Evolutionary conservation across 768 basidiomycete genomes (phyloP).

Genomic region (Auriculariales sp.): DNA sequence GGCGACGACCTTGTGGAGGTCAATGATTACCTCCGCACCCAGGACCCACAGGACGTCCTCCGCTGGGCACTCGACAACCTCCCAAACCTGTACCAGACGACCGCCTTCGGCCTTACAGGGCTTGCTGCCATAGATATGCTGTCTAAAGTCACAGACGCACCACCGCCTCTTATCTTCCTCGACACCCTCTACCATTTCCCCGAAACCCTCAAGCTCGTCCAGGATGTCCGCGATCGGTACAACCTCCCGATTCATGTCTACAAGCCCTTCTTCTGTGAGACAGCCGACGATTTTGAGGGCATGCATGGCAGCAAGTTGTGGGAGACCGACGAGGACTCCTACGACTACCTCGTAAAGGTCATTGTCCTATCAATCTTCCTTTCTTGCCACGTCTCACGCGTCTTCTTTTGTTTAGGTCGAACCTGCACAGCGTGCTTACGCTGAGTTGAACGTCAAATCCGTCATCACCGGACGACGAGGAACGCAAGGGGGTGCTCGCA

Average conservation of each 20-base stretch:
- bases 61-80: constrained; percentile 71
- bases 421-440: constrained; percentile 80
- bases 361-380: constrained; percentile 8
- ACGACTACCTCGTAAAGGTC: constrained; percentile 89
- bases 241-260: constrained; percentile 59
- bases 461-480: constrained; percentile 93
- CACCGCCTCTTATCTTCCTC: constrained; percentile 84
- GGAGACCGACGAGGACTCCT: constrained; percentile 75
- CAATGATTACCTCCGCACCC: constrained; percentile 57
- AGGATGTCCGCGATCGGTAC: constrained; percentile 67
- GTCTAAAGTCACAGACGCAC: constrained; percentile 51
- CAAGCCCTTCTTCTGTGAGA: constrained; percentile 58
- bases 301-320: constrained; percentile 72
- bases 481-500: constrained; percentile 86
- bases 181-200: constrained; percentile 94
- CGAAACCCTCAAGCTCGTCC: constrained; percentile 82
- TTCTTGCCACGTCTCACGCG: not conserved
- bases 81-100: constrained; percentile 79
- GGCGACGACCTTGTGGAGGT: constrained; percentile 49
- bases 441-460: constrained; percentile 58
- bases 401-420: constrained; percentile 48
- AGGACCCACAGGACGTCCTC: constrained; percentile 75
- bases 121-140: constrained; percentile 92
- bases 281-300: constrained; percentile 58
- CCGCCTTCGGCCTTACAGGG: constrained; percentile 92